Evolutionary conservation across 2,329 filamentous ascomycete species (phyloP).

Genomic region (Sphaerulina musiva): DNA sequence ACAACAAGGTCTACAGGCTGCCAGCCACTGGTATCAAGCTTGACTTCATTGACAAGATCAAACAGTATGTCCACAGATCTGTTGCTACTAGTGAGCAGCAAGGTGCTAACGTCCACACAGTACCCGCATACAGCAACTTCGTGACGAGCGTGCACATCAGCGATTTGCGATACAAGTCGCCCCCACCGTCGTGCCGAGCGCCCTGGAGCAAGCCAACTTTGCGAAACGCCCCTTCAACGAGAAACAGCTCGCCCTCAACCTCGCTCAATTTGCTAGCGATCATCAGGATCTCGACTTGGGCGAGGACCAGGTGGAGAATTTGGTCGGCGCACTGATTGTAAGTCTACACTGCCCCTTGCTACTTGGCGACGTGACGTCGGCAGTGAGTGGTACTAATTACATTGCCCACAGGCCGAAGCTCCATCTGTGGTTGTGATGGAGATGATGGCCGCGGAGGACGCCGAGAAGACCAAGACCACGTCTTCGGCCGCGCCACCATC

Average conservation of each 20-base stretch:
- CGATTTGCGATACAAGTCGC: conserved; percentile 11
- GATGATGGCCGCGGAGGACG: conserved; percentile 32
- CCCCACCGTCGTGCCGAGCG: conserved; percentile 10
- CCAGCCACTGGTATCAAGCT: conserved; percentile 44
- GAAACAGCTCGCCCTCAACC: conserved; percentile 60
- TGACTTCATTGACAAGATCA: conserved; percentile 58
- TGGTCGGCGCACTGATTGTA: conserved; percentile 59
- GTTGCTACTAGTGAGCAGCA: neutral
- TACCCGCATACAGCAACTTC: conserved; percentile 22
- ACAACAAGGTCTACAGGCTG: conserved; percentile 40
- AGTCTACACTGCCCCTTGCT: conserved; percentile 35
- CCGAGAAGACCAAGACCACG: conserved; percentile 21
- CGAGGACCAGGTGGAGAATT: conserved; percentile 41
- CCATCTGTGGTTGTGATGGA: conserved; percentile 38
- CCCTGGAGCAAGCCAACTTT: conserved; percentile 35
- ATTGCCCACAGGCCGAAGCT: conserved; percentile 36
- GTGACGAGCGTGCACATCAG: conserved; percentile 20
- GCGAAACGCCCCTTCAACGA: conserved; percentile 50
- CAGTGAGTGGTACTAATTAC: conserved; percentile 23
- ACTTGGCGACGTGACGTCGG: conserved; percentile 21
- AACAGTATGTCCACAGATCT: conserved; percentile 35
- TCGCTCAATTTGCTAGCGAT: conserved; percentile 52
- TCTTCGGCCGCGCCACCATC: conserved; percentile 24
- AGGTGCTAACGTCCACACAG: conserved; percentile 16
- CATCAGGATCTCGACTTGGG: conserved; percentile 46